Evolutionary conservation across 345 rosid species (phyloP).

Genomic region (Hevea brasiliensis): DNA sequence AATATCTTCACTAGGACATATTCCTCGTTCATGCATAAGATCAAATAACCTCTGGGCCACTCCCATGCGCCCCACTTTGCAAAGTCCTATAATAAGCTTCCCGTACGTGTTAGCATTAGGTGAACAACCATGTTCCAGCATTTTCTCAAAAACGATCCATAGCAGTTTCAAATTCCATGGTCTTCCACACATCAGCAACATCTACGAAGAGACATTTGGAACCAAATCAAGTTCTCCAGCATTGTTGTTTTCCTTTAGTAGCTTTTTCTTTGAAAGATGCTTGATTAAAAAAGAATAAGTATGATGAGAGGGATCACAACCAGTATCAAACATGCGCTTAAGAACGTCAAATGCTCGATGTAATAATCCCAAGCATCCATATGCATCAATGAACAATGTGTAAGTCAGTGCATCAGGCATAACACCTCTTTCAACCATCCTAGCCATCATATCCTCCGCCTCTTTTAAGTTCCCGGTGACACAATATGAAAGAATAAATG

Average conservation of each 20-base stretch:
- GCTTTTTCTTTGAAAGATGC: slow-evolving; percentile 48
- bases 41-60: slow-evolving; percentile 52
- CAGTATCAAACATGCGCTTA: slow-evolving; percentile 70
- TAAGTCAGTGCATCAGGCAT: slow-evolving; percentile 65
- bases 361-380: slow-evolving; percentile 55
- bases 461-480: slow-evolving; percentile 56
- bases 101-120: slow-evolving; percentile 59
- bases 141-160: slow-evolving; percentile 58
- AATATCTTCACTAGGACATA: slow-evolving; percentile 53
- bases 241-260: slow-evolving; percentile 32
- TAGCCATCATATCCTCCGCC: slow-evolving; percentile 60
- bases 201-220: slow-evolving; percentile 29
- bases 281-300: slow-evolving; percentile 63
- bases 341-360: slow-evolving; percentile 70
- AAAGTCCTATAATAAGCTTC: slow-evolving; percentile 64
- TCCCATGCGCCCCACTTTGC: slow-evolving; percentile 48
- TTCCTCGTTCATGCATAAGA: slow-evolving; percentile 56
- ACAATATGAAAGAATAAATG: slow-evolving; percentile 70
- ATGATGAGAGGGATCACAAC: slow-evolving; percentile 73
- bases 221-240: slow-evolving; percentile 34
- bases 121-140: slow-evolving; percentile 57
- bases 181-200: slow-evolving; percentile 52
- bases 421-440: slow-evolving; percentile 65
- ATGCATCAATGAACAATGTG: slow-evolving; percentile 60
- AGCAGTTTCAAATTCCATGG: slow-evolving; percentile 54